Base-by-base conservation (phyloP, 2,329 filamentous ascomycete genomes). In the Biscogniauxia sp. region DNA sequence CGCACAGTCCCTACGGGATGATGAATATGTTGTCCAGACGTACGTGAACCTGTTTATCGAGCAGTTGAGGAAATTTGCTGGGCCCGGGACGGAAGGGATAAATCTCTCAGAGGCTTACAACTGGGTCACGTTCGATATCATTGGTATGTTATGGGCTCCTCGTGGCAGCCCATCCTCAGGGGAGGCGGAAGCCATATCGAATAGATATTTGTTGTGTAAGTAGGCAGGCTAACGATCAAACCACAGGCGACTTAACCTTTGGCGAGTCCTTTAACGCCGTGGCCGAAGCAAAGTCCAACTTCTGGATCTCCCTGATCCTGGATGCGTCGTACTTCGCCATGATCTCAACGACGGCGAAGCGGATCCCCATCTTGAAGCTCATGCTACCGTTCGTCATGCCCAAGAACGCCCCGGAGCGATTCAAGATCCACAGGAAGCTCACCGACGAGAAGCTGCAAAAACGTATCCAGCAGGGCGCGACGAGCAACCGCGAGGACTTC, bases 101-200 rank as follows among this genome's bases (percentile, higher is more conserved):
- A 66, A 74, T 45, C 61, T 69, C 53, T 59, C 65, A 1, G 59
- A 66, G 7, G 66, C 65, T 15, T 67, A 66, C 15, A 68, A 68
- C 17, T 72, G 68, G 67, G 32, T 69, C 1, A 69, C 70, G 1
- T 74, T 73, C 32, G 72, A 74, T 53, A 61, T 71, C 17, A 72
- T 73, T n/a, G 70, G 72, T 72, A 52, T 15, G 66, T 58, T 45
- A 11, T 51, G 56, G 23, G 1, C 50, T 56, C 19, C 17, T 26
- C 25, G 57, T 1, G 54, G 59, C 9, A 56, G 28, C 15, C 6
- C 11, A 6, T 45, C 37, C 15, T 45, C 15, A 11, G 11, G 37
- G 15, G 15, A 45, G 37, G 5, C 7, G 17, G n/a, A 1, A 13
- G 19, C 5, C 55, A 5, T 55, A 32, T 7, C 28, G 6, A 32